Conservation (phyloP, 2,329 filamentous ascomycete genomes). For the Fusarium odoratissimum region DNA sequence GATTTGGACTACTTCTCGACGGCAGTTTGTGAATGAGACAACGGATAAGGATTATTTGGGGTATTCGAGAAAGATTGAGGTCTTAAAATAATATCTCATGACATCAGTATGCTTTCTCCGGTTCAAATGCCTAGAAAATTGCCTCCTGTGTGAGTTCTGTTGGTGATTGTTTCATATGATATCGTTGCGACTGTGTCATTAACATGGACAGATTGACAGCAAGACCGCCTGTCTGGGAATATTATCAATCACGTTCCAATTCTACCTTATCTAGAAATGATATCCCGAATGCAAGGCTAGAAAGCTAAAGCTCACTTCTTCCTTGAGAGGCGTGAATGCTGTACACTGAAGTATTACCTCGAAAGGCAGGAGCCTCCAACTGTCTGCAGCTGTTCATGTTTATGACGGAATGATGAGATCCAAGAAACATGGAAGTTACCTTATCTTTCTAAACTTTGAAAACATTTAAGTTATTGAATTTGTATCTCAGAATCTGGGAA, state of each 20-base stretch:
- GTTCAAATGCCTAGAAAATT: accelerated
- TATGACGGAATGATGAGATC: neutral
- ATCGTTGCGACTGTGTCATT: neutral
- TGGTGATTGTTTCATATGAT: too few species aligned
- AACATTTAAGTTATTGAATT: accelerated
- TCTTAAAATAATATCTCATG: neutral
- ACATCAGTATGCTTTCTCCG: accelerated
- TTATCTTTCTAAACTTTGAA: accelerated
- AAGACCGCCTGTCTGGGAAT: too few species aligned
- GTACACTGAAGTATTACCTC: neutral
- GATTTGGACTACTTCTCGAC: neutral
- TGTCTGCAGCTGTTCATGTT: neutral
- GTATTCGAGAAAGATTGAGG: accelerated
- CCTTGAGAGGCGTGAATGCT: too few species aligned
- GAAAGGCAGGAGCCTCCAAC: accelerated
- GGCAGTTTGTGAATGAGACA: neutral
- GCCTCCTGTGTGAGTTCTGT: neutral
- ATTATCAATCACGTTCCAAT: neutral
- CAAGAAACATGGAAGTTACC: neutral
- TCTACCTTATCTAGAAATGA: neutral
- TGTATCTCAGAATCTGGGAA: accelerated
- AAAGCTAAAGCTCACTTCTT: accelerated
- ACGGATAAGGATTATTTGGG: accelerated
- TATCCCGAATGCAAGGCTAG: neutral
- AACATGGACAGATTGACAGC: neutral